phyloP scores from a whole-genome alignment of 495 filamentous ascomycete genomes.

The Chaetomium tenue region DNA sequence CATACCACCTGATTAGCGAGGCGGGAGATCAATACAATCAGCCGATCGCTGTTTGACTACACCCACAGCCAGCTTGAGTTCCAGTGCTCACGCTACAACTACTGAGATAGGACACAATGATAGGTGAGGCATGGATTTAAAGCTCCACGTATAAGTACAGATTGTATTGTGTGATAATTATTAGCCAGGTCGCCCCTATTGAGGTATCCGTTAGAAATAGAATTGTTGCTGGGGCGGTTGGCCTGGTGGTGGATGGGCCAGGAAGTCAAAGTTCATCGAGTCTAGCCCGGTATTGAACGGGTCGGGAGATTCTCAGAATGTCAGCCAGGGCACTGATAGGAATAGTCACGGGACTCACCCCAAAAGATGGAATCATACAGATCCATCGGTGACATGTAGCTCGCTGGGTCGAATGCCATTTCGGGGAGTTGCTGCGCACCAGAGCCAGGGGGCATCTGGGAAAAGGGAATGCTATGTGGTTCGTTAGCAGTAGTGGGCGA shows the following conservation, averaged over 20 bases:
- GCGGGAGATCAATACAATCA: too few relatives aligned
- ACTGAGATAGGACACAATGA: too few relatives aligned
- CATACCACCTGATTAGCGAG: too few relatives aligned
- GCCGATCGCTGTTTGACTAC: too few relatives aligned
- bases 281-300: conserved; percentile 50
- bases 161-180: neutral
- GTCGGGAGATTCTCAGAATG: conserved; percentile 45
- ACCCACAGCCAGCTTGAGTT: too few relatives aligned
- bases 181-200: neutral
- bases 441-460: conserved; percentile 11
- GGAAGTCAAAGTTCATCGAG: conserved; percentile 53
- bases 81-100: too few relatives aligned
- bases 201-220: conserved; percentile 38
- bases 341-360: conserved; percentile 41
- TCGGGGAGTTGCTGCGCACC: conserved; percentile 41
- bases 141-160: neutral
- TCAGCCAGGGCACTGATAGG: neutral
- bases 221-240: conserved; percentile 50
- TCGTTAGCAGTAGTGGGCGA: neutral
- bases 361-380: conserved; percentile 60
- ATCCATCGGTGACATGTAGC: conserved; percentile 56
- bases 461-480: conserved; percentile 22
- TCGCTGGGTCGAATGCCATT: conserved; percentile 44
- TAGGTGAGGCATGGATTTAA: neutral
- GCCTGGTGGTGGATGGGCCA: conserved; percentile 49